Conservation (phyloP, 1,139 yeast species). For the Zygoascus sp. region DNA sequence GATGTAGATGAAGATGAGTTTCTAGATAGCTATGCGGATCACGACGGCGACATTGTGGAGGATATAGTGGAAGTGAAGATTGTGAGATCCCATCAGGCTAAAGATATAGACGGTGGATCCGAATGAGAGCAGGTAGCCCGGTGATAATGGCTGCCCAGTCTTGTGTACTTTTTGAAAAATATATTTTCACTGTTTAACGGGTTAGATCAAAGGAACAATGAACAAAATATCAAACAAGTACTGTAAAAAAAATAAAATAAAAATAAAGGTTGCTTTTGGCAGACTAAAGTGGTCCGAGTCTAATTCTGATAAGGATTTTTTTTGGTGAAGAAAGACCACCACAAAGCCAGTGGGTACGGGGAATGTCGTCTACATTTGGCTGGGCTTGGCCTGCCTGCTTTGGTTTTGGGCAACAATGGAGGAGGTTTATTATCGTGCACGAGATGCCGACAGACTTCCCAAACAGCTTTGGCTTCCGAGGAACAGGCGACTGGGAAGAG, state of each 20-base stretch:
- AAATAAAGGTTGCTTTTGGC: too few species aligned
- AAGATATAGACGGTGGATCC: not conserved
- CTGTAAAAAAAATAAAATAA: too few species aligned
- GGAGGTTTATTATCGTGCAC: not conserved
- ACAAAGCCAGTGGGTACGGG: too few species aligned
- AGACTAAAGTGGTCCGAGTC: too few species aligned
- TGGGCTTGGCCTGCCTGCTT: not conserved
- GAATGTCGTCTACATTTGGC: too few species aligned
- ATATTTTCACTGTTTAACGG: not conserved
- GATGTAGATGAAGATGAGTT: conserved; percentile 18
- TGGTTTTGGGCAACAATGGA: not conserved
- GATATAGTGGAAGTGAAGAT: conserved; percentile 12
- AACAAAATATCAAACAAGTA: too few species aligned
- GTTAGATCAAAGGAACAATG: too few species aligned
- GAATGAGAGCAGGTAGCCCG: too few species aligned
- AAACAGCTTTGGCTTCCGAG: not conserved
- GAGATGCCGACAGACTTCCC: too few species aligned
- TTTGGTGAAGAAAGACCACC: too few species aligned
- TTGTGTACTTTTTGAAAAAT: not conserved
- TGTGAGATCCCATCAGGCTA: conserved; percentile 13
- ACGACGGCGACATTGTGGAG: conserved; percentile 4
- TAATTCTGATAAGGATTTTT: too few species aligned
- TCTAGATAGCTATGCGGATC: conserved; percentile 18
- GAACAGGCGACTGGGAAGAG: not conserved
- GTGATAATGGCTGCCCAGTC: too few species aligned